Evolutionary conservation across 2,329 filamentous ascomycete genomes (phyloP).

Genomic region (Cordyceps fumosorosea): DNA sequence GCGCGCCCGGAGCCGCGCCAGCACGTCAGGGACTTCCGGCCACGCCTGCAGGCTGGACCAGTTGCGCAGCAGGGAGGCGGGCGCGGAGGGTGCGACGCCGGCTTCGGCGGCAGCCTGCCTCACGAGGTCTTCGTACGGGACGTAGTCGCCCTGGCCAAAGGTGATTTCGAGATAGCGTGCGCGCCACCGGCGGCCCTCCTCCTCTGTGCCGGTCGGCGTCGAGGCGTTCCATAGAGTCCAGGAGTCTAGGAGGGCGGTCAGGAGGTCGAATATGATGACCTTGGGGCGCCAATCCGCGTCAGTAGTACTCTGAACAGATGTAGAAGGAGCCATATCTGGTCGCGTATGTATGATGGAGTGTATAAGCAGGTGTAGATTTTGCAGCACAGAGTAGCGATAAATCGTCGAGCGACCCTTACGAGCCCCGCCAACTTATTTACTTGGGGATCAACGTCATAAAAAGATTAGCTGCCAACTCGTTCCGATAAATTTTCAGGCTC

Average conservation of each 20-base stretch:
- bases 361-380: no score
- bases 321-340: background rate
- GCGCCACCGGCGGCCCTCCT: constrained; percentile 29
- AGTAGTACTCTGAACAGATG: background rate
- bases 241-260: constrained; percentile 33
- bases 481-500: background rate
- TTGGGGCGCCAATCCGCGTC: constrained; percentile 22
- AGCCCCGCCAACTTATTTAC: background rate
- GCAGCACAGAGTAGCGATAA: no score
- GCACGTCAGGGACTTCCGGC: constrained; percentile 18
- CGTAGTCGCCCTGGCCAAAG: constrained; percentile 27
- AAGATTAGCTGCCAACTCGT: background rate
- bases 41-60: constrained; percentile 24
- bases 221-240: constrained; percentile 32
- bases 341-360: no score
- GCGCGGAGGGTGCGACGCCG: constrained; percentile 23
- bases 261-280: constrained; percentile 34
- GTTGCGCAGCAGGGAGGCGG: constrained; percentile 21
- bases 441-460: background rate
- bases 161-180: constrained; percentile 32
- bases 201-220: constrained; percentile 19
- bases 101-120: constrained; percentile 24
- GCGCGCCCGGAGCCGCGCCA: constrained; percentile 18
- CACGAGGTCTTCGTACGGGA: constrained; percentile 27
- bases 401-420: background rate